Percentiles rank a stretch among this genome's conserved stretches.
Conservation (phyloP, 2,329 filamentous ascomycete genomes). For the Aureobasidium uvarum region DNA sequence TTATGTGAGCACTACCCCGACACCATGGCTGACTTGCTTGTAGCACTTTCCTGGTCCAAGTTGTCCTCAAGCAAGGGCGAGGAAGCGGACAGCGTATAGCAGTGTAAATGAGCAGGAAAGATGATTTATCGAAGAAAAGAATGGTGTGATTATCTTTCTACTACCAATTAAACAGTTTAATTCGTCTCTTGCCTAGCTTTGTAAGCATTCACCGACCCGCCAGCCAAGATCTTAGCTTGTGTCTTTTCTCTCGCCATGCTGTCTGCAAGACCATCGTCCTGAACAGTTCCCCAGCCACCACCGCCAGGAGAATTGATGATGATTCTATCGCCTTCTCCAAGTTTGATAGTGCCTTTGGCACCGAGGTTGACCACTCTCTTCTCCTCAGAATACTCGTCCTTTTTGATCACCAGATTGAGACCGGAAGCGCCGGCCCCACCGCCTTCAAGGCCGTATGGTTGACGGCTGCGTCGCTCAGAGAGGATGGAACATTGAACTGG, state of each 20-base stretch:
- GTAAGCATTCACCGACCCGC: constrained; percentile 24
- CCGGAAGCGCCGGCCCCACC: constrained; percentile 73
- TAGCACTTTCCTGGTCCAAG: too few relatives aligned
- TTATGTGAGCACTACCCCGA: too few relatives aligned
- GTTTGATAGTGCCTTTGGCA: constrained; percentile 21
- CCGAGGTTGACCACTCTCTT: constrained; percentile 22
- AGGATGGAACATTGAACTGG: constrained; percentile 74
- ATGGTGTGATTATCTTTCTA: too few relatives aligned
- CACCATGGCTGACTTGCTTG: too few relatives aligned
- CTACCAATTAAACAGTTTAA: neutral
- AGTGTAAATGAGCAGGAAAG: too few relatives aligned
- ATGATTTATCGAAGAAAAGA: too few relatives aligned
- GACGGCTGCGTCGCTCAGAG: constrained; percentile 67
- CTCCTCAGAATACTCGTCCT: constrained; percentile 22
- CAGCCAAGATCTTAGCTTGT: neutral
- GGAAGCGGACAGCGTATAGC: too few relatives aligned
- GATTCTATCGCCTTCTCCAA: constrained; percentile 22
- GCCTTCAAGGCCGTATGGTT: constrained; percentile 75
- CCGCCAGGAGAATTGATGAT: constrained; percentile 25
- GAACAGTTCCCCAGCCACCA: constrained; percentile 13
- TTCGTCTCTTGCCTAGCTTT: constrained; percentile 24
- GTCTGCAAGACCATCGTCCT: neutral
- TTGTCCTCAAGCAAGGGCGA: too few relatives aligned
- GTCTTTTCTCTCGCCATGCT: neutral
- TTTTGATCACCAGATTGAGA: constrained; percentile 72